A percentile compares a stretch with the other conserved stretches of the same genome.
phyloP scores from a whole-genome alignment of 1,284 basidiomycete species.

The Mycena sp. region DNA sequence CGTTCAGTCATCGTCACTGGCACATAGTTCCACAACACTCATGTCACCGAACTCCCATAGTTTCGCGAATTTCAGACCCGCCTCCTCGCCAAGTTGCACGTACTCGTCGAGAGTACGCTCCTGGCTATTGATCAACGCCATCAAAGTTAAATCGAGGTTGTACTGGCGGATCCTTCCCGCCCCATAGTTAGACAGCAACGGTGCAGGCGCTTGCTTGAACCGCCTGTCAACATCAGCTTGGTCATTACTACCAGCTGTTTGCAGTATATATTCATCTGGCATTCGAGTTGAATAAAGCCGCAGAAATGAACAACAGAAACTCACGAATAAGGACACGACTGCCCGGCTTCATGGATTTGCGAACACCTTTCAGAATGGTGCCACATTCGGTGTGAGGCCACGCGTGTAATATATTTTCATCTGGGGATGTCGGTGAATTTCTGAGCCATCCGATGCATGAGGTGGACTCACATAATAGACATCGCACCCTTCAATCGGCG shows the following conservation, averaged over 20 bases:
- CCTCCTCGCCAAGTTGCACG: constrained; percentile 20
- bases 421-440: not conserved
- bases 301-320: not conserved
- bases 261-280: constrained; percentile 33
- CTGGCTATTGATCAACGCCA: constrained; percentile 34
- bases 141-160: constrained; percentile 40
- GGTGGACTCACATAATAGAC: constrained; percentile 54
- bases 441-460: not conserved
- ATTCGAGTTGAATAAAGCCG: not conserved
- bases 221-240: not conserved
- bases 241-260: constrained; percentile 28
- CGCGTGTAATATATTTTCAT: constrained; percentile 40
- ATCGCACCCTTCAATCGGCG: constrained; percentile 50
- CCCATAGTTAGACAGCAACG: constrained; percentile 40
- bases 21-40: constrained; percentile 26
- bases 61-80: constrained; percentile 21
- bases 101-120: constrained; percentile 34
- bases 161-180: constrained; percentile 37
- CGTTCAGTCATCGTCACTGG: too few species aligned
- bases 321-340: constrained; percentile 43
- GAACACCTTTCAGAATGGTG: constrained; percentile 41
- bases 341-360: constrained; percentile 38
- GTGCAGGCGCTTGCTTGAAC: constrained; percentile 33
- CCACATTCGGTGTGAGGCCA: constrained; percentile 42
- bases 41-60: constrained; percentile 31